These are phyloP conservation scores for bread wheat (Triticum aestivum) DNA, from an alignment of 176 grass and related monocot genomes.

Conservation along the genomic window IWGSC_CS_RefSeq_v2.1 NC_057795.1:493552009-493552508, in stretches of 20 bases:
- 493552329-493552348: not conserved
- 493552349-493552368: not conserved
- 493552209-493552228: not conserved
- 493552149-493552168: not conserved
- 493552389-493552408: not conserved
- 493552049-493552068: not conserved
- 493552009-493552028: not conserved
- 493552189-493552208: not conserved
- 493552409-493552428: not conserved
- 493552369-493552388: not conserved
- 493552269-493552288: not conserved
- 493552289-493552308: not conserved
- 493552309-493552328: not conserved
- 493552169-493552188: not conserved
- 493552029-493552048: not conserved
- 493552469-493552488: too few species aligned
- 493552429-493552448: not conserved
- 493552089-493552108: not conserved
- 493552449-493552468: not conserved
- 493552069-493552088: not conserved
- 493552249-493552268: not conserved
- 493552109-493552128: not conserved
- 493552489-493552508: too few species aligned
- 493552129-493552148: not conserved
- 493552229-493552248: not conserved